Base-by-base conservation (phyloP, 1,284 basidiomycete genomes). In the Marasmius sp. region DNA sequence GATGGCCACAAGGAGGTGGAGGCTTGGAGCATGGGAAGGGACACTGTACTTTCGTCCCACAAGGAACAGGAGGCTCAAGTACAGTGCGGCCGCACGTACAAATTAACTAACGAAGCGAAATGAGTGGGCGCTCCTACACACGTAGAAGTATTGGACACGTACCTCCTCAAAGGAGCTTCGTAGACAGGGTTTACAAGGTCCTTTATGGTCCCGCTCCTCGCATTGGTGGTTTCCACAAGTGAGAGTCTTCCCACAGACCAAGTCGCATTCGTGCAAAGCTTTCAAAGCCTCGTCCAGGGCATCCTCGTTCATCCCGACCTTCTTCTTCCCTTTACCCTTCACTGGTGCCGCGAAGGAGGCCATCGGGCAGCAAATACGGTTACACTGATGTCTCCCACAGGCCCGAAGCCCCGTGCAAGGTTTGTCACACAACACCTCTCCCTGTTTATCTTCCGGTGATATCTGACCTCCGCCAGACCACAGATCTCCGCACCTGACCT, bases 151-250 rank as follows among this genome's bases (percentile, higher is more conserved):
- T 12, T 27, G 49, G 59, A 49, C 43, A 74, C 81, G 50, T 64
- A 90, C 89, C 84, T 97, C 95, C 59, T 96, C 94, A 66, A 95
- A 98, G 0, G 89, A 89, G 41, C 93, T 94, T 69, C 88, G 83
- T 57, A 96, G 78, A 75, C 95, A 97, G 11, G 88, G 83, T 2
- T 85, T 88, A 71, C 95, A 97, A 0, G 82, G 75, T 0, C 92
- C 92, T 64, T 82, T 86, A 74, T 98, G 95, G 71, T 97, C 95
- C 37, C 81, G 79, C 67, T 85, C 83, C 63, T 90, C 86, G 72
- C 95, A 95, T 6, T 69, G 75, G 71, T 95, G 93, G 59, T 88
- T 84, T 0, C 92, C 92, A 66, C 93, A 95, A 9, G 74, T 75
- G 27, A 95, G 78, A 68, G 80, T 66, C 72, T 89, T 92, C 18